These are phyloP conservation scores for Boletellus sp. DNA, from an alignment of 768 basidiomycete genomes.

Conservation along the genomic window DNA sequence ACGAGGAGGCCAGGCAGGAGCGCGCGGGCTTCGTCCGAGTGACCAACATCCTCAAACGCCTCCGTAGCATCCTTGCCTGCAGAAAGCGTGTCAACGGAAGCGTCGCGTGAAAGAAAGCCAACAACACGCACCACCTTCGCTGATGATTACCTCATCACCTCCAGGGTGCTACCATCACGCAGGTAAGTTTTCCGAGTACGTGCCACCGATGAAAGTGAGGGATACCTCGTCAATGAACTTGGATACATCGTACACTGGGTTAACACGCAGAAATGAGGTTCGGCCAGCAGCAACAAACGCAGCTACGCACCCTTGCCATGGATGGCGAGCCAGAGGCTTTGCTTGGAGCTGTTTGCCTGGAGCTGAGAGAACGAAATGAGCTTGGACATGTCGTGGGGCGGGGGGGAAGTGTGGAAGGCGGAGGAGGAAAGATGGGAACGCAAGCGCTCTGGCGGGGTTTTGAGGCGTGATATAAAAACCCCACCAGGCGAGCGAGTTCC, in stretches of 20 bases:
- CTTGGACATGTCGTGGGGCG: constrained; percentile 41
- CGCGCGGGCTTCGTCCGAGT: constrained; percentile 95
- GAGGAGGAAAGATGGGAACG: constrained; percentile 4
- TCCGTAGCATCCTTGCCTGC: constrained; percentile 94
- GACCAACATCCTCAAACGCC: constrained; percentile 98
- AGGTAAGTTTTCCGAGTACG: constrained; percentile 6
- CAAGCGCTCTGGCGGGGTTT: not conserved
- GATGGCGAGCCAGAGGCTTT: constrained; percentile 77
- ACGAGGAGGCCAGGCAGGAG: constrained; percentile 75
- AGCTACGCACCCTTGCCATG: constrained; percentile 69
- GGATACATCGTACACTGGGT: constrained; percentile 84
- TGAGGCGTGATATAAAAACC: constrained; percentile 12
- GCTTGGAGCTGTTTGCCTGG: constrained; percentile 69
- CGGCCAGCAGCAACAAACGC: not conserved
- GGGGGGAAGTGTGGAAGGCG: constrained; percentile 11
- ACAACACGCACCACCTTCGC: constrained; percentile 75
- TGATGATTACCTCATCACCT: constrained; percentile 95
- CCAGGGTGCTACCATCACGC: constrained; percentile 72
- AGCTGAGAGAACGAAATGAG: constrained; percentile 71
- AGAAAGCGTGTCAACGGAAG: constrained; percentile 3
- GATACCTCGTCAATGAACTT: constrained; percentile 93
- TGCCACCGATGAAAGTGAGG: constrained; percentile 1
- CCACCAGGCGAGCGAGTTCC: constrained; percentile 25
- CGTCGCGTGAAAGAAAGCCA: constrained; percentile 1
- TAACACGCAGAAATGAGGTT: constrained; percentile 5